phyloP scores from a whole-genome alignment of 805 yeast species.

The Metschnikowia baotianmanensis region DNA sequence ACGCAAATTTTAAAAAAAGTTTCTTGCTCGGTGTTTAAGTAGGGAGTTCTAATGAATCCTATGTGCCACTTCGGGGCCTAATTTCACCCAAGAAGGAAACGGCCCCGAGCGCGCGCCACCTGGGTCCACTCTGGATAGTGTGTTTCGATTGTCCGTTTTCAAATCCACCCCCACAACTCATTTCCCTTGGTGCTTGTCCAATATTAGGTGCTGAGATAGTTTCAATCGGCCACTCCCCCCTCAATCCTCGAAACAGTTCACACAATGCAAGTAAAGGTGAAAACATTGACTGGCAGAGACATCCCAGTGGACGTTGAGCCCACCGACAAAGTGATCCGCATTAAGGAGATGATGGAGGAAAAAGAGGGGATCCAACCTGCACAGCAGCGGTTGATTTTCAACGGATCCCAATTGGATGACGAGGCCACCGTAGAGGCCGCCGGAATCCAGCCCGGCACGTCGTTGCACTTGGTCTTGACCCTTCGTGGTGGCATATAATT shows the following conservation, averaged over 20 bases:
- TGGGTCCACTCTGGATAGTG: too few relatives aligned
- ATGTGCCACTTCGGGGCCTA: too few relatives aligned
- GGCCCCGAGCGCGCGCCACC: too few relatives aligned
- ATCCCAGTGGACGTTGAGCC: constrained; percentile 75
- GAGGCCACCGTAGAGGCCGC: constrained; percentile 68
- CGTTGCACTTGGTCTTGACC: constrained; percentile 86
- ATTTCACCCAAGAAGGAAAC: too few relatives aligned
- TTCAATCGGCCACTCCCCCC: neutral
- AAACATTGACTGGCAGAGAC: constrained; percentile 82
- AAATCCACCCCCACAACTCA: too few relatives aligned
- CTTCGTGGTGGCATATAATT: constrained; percentile 72
- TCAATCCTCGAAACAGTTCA: neutral
- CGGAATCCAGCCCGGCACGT: constrained; percentile 81
- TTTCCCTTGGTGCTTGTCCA: too few relatives aligned
- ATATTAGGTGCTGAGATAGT: too few relatives aligned
- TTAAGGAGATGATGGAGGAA: constrained; percentile 91
- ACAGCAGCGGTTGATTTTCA: constrained; percentile 87
- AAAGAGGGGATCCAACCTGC: constrained; percentile 97
- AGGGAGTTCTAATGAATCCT: too few relatives aligned
- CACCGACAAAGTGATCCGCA: constrained; percentile 60
- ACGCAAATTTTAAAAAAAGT: too few relatives aligned
- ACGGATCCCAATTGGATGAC: constrained; percentile 92
- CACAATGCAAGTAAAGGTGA: constrained; percentile 65
- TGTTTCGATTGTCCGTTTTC: too few relatives aligned
- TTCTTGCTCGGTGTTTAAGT: too few relatives aligned